Evolutionary conservation across 257 asterid genomes (phyloP).

Genomic region (Fraxinus pennsylvanica): DNA sequence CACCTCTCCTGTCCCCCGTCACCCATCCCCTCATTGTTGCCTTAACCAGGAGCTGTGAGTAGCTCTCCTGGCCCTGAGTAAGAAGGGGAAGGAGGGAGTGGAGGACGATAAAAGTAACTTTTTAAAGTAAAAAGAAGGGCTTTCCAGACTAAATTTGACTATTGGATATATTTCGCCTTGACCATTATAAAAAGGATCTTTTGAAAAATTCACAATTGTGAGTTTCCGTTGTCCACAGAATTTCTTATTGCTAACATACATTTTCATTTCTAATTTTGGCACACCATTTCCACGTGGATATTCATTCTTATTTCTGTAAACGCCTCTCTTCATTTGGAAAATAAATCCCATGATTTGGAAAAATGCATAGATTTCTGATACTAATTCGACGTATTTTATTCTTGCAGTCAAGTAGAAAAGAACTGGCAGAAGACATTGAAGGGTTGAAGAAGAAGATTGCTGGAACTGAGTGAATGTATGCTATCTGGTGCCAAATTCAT

Average conservation of each 20-base stretch:
- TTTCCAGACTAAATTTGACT: no score
- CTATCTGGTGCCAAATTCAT: constrained; percentile 7
- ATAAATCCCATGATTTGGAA: background rate
- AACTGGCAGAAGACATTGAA: constrained; percentile 78
- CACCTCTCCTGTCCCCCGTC: background rate
- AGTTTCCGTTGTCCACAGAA: background rate
- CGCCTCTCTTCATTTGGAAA: background rate
- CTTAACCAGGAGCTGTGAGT: background rate
- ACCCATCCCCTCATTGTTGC: background rate
- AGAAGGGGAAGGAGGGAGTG: background rate
- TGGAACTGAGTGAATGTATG: constrained; percentile 61
- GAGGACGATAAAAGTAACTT: background rate
- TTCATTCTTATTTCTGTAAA: no score
- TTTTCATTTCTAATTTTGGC: no score
- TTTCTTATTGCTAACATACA: background rate
- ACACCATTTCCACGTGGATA: background rate
- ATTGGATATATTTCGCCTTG: background rate
- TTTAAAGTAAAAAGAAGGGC: no score
- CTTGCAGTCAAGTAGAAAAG: constrained; percentile 88
- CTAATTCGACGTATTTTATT: background rate
- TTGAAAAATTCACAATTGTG: background rate
- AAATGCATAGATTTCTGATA: background rate
- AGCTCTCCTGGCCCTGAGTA: background rate
- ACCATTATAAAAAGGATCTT: background rate
- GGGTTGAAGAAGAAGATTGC: constrained; percentile 82